Evolutionary conservation across 345 rosid species (phyloP), one percentile per base, ranked within the genome.

Genomic region (Populus alba): DNA sequence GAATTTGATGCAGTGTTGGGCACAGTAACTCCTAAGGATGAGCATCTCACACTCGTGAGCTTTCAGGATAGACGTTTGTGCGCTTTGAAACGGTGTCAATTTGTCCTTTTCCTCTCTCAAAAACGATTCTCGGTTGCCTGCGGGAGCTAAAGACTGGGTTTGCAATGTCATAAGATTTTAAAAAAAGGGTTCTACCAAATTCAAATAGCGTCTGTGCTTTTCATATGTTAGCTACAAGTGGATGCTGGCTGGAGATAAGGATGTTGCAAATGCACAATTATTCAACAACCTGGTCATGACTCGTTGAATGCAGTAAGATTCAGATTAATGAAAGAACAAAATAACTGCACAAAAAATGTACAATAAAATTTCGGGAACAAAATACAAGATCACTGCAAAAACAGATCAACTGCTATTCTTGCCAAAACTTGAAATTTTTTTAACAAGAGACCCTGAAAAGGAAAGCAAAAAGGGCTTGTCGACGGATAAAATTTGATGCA

Each of bases 401-500:
- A 62, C 22, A 57, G 66, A 81, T 77, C 68, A 37, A 45, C 83
- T 66, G 67, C 65, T 65, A 75, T 22, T 9, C 75, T n/a, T 35
- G 71, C 63, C 4, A 29, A 9, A 43, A 39, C 69, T 23, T 51
- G 35, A 57, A 33, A 70, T 23, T 55, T 23, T 47, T 31, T 67
- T 67, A 76, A 63, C 53, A 49, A 68, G 38, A 43, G 27, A 75
- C 23, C 63, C 76, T 51, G 43, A 69, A 23, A 25, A 41, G 61
- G 17, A 47, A 66, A 22, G 45, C 9, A 47, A 66, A 29, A 59
- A 33, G 69, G 87, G 75, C 68, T 80, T 80, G 83, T 85, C 83
- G 82, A 79, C 87, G 23, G 82, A 86, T 86, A 12, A 70, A 83
- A 73, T 53, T 27, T 38, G 67, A 74, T 55, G 71, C 49, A 75